Percentiles rank a stretch among this genome's conserved stretches.
phyloP scores from a whole-genome alignment of 176 grass and related monocot species.

The Carex parvula region DNA sequence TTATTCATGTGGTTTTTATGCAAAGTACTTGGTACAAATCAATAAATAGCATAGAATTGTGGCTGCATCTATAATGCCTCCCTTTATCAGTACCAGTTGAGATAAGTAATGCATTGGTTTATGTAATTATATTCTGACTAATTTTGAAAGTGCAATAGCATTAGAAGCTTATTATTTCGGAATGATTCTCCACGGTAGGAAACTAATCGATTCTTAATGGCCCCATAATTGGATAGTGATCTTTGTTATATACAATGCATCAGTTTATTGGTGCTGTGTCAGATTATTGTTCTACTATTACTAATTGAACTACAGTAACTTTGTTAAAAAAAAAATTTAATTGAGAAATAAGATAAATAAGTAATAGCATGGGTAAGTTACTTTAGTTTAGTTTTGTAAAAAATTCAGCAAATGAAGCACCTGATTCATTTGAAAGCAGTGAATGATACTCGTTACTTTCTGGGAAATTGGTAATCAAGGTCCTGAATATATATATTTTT shows the following conservation, averaged over 20 bases:
- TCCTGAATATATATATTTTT: not conserved
- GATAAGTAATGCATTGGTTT: not conserved
- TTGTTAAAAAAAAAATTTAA: not conserved
- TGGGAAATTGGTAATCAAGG: not conserved
- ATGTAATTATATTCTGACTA: not conserved
- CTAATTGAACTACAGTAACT: not conserved
- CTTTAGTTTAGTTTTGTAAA: not conserved
- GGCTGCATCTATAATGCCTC: not conserved
- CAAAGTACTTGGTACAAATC: not conserved
- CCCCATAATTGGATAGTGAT: not conserved
- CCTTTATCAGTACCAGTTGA: not conserved
- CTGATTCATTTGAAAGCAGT: not conserved
- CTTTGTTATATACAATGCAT: not conserved
- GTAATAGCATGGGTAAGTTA: not conserved
- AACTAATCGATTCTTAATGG: not conserved
- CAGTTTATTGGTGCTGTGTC: not conserved
- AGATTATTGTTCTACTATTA: not conserved
- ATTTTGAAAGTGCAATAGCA: not conserved
- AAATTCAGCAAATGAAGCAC: not conserved
- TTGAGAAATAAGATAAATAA: not conserved
- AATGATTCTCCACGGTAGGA: not conserved
- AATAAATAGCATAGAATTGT: slow-evolving; percentile 5
- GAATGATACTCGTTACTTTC: not conserved
- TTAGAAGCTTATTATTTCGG: not conserved
- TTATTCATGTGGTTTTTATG: not conserved